Conservation (phyloP, 2,329 filamentous ascomycete species). For the Tympanopsis confertula region DNA sequence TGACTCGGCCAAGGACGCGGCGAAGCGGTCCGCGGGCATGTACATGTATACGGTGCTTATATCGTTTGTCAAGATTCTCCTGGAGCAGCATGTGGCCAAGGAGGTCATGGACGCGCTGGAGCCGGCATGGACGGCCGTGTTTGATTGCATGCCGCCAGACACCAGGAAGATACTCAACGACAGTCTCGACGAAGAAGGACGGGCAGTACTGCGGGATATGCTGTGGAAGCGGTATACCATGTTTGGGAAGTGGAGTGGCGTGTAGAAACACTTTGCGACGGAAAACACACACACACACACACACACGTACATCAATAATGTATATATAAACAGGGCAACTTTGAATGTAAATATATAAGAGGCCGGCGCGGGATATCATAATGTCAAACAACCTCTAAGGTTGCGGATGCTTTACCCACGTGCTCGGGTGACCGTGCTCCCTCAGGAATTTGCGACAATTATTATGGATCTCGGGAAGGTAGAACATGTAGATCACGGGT, state of each 20-base stretch:
- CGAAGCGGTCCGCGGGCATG: conserved; percentile 47
- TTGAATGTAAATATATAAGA: too few relatives aligned
- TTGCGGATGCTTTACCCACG: conserved; percentile 26
- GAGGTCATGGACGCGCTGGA: conserved; percentile 42
- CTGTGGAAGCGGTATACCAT: conserved; percentile 47
- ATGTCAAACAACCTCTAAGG: too few relatives aligned
- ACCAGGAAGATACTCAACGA: conserved; percentile 45
- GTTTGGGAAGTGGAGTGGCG: conserved; percentile 53
- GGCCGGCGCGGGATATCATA: too few relatives aligned
- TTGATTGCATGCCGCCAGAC: conserved; percentile 44
- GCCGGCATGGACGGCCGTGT: conserved; percentile 43
- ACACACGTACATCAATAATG: too few relatives aligned
- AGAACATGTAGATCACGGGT: conserved; percentile 44
- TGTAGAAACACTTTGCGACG: conserved; percentile 22
- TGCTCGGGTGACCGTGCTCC: conserved; percentile 45
- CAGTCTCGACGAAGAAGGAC: conserved; percentile 43
- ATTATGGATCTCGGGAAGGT: conserved; percentile 39
- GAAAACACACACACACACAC: too few relatives aligned
- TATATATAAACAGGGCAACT: too few relatives aligned
- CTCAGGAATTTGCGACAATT: conserved; percentile 45
- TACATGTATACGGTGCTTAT: conserved; percentile 51
- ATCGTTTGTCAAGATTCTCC: conserved; percentile 47
- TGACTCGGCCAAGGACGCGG: conserved; percentile 47
- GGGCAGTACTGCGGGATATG: conserved; percentile 44
- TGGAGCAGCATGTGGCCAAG: conserved; percentile 38